Percentiles rank a stretch among this genome's conserved stretches.
Evolutionary conservation across 1,284 basidiomycete genomes (phyloP).

Genomic region (Stygiomarasmius scandens): DNA sequence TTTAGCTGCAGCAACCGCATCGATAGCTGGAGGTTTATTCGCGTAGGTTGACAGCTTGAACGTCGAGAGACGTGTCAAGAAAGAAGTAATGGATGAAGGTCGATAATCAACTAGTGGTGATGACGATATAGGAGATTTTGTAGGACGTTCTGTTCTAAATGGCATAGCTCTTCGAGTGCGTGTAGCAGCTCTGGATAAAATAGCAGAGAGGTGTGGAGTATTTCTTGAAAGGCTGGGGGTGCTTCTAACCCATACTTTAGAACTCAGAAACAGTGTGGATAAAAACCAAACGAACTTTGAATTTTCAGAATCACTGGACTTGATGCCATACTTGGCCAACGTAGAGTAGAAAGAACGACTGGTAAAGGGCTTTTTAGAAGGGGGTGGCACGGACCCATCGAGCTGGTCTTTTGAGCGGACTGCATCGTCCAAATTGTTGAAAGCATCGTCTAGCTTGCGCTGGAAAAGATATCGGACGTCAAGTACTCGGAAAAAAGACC

Average conservation of each 20-base stretch:
- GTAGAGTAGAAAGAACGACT: slow-evolving; percentile 71
- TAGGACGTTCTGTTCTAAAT: slow-evolving; percentile 30
- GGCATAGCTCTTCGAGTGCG: slow-evolving; percentile 56
- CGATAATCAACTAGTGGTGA: slow-evolving; percentile 64
- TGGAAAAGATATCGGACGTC: slow-evolving; percentile 28
- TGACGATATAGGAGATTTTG: slow-evolving; percentile 30
- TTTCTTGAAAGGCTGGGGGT: slow-evolving; percentile 47
- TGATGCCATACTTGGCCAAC: slow-evolving; percentile 73
- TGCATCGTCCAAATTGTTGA: slow-evolving; percentile 61
- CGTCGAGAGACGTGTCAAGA: slow-evolving; percentile 70
- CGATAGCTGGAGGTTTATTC: slow-evolving; percentile 70
- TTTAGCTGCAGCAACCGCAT: slow-evolving; percentile 76
- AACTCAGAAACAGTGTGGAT: neutral
- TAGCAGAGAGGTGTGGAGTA: slow-evolving; percentile 69
- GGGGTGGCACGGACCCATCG: slow-evolving; percentile 40
- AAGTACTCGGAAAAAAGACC: neutral
- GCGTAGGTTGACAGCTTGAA: slow-evolving; percentile 78
- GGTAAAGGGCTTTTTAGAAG: slow-evolving; percentile 54
- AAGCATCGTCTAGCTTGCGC: slow-evolving; percentile 77
- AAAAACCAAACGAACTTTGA: slow-evolving; percentile 35
- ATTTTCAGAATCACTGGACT: slow-evolving; percentile 48
- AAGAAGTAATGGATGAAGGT: slow-evolving; percentile 72
- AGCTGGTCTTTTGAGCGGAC: slow-evolving; percentile 30
- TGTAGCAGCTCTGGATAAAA: slow-evolving; percentile 62
- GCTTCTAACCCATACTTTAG: slow-evolving; percentile 2